Percentiles rank a stretch among this genome's conserved stretches.
These are phyloP conservation scores for Avena sativa DNA, from an alignment of 176 grass and related monocot species.

Conservation along the genomic window DNA sequence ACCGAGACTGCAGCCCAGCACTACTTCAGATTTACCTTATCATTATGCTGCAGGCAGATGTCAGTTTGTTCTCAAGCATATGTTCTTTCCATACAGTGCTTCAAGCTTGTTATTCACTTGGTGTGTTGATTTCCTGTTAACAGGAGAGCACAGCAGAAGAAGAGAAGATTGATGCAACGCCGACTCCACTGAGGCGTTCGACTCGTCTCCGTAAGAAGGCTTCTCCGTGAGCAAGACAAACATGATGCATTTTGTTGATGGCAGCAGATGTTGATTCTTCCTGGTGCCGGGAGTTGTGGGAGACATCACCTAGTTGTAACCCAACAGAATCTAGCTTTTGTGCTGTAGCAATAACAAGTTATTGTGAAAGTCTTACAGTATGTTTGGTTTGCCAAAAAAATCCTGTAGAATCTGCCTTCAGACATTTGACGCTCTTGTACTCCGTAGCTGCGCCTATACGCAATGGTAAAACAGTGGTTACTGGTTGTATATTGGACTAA, in stretches of 20 bases:
- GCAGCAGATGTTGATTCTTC: neutral
- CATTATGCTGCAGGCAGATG: neutral
- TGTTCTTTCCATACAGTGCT: neutral
- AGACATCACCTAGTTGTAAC: slow-evolving; percentile 54
- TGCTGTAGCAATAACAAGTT: neutral
- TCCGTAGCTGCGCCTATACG: neutral
- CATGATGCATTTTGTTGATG: neutral
- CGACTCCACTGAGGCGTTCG: slow-evolving; percentile 59
- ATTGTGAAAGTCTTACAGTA: neutral
- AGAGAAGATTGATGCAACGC: slow-evolving; percentile 1
- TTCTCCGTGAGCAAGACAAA: slow-evolving; percentile 44
- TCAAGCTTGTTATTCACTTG: neutral
- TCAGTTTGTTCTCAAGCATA: neutral
- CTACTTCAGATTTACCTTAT: neutral
- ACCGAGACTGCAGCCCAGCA: neutral
- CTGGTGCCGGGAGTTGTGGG: neutral
- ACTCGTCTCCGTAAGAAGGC: slow-evolving; percentile 49
- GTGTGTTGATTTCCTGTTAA: neutral
- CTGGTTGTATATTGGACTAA: neutral
- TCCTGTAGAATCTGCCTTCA: neutral
- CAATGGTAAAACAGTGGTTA: neutral
- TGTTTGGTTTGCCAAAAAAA: neutral
- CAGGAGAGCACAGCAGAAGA: slow-evolving; percentile 21
- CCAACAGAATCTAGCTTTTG: neutral
- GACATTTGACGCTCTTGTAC: slow-evolving; percentile 11